Base-by-base conservation (phyloP, 345 rosid species). In the Capsella bursapastoris region DNA sequence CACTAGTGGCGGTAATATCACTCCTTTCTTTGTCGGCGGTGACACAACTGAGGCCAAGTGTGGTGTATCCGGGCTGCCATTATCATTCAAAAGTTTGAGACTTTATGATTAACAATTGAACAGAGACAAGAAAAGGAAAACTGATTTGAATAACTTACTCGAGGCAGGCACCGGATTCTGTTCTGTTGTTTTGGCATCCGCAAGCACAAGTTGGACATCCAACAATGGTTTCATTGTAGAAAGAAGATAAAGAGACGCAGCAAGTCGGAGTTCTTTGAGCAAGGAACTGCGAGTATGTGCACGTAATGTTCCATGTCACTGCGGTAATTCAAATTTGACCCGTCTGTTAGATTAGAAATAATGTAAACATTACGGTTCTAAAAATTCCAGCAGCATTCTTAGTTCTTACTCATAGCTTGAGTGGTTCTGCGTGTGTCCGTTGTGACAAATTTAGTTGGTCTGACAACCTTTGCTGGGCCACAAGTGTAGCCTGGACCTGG, bases 271-370 rank as follows among this genome's bases (percentile, higher is more conserved):
- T 81, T 79, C 89, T 90, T 34, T 84, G 97, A 68, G 95, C 92
- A 43, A 90, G 83, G 71, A 89, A 87, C 69, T 94, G 98, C 2
- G 98, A 94, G 77, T 91, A 91, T 57, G 93, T 87, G 87, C 98
- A 93, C 6, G 97, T 89, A 69, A 87, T 82, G 72, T 93, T 91
- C 98, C 98, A 91, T n/a, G 98, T 94, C 98, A 94, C 97, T 94
- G 92, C 82, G 15, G 70, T 16, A 47, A 56, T 16, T 6, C 12
- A 52, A 15, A 41, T 4, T 25, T 25, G 43, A 29, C n/a, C 51
- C 1, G 44, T 56, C 28, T 34, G 2, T 61, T 51, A 53, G 64
- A 34, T 22, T 38, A 48, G 22, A 65, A 60, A 48, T 64, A 61
- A 34, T 9, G 56, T 27, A 10, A 65, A 70, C 14, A 40, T 29